Evolutionary conservation across 106 monocot genomes (phyloP).

Genomic region (Dactylorhiza incarnata): DNA sequence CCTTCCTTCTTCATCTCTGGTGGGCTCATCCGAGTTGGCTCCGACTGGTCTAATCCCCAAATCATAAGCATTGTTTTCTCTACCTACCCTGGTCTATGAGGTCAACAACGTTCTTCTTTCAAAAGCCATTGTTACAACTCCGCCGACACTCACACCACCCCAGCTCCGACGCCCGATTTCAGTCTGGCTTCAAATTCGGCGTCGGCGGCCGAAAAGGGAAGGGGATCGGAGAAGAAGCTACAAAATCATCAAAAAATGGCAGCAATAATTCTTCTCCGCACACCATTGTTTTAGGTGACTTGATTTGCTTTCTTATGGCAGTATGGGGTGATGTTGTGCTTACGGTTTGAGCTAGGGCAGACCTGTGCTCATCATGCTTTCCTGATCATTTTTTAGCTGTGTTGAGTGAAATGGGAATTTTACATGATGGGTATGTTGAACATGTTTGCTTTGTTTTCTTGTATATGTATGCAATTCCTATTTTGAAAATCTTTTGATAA

Average conservation of each 20-base stretch:
- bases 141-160: constrained; percentile 38
- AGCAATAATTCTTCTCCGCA: neutral
- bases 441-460: too few relatives aligned
- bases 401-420: neutral
- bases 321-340: neutral
- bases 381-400: neutral
- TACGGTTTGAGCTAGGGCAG: neutral
- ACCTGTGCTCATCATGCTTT: neutral
- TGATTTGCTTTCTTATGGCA: neutral
- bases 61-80: constrained; percentile 80
- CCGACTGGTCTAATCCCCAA: constrained; percentile 74
- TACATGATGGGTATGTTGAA: neutral
- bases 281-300: neutral
- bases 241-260: neutral
- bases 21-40: too few relatives aligned
- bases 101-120: constrained; percentile 68
- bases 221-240: neutral
- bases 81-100: constrained; percentile 65
- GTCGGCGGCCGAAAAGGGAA: neutral
- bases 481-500: too few relatives aligned
- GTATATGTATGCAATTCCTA: too few relatives aligned
- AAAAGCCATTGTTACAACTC: constrained; percentile 44
- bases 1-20: too few relatives aligned
- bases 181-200: neutral
- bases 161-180: constrained; percentile 49